phyloP scores from a whole-genome alignment of 2,329 filamentous ascomycete genomes.

The Neospermospora avenae region DNA sequence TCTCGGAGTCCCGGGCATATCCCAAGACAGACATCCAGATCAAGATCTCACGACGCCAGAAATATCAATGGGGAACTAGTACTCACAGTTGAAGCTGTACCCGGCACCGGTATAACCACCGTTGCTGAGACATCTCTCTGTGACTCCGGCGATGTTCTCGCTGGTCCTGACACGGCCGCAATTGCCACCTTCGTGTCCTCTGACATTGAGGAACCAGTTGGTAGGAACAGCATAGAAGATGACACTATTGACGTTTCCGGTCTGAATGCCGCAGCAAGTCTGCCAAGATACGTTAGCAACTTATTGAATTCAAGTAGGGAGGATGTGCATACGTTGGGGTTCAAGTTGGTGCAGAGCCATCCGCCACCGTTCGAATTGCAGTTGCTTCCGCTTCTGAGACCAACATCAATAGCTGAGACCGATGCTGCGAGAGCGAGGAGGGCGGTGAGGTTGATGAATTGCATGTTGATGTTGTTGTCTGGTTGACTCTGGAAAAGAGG shows the following conservation, averaged over 20 bases:
- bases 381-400: background rate
- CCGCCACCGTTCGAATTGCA: background rate
- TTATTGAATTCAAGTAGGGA: background rate
- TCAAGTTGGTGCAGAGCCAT: background rate
- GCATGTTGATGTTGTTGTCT: background rate
- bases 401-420: background rate
- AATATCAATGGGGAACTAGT: background rate
- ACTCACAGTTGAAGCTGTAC: background rate
- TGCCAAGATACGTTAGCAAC: background rate
- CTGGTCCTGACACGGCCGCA: background rate
- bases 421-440: background rate
- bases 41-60: background rate
- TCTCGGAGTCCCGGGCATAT: background rate
- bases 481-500: background rate
- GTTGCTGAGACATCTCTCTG: background rate
- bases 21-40: background rate
- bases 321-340: background rate
- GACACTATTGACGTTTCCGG: background rate
- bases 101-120: background rate
- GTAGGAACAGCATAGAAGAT: background rate
- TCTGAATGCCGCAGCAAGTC: background rate
- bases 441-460: background rate
- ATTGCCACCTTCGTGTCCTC: constrained; percentile 5
- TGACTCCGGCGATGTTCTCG: background rate
- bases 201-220: background rate